These are phyloP conservation scores for Geosmithia morbida DNA, from an alignment of 2,329 filamentous ascomycete genomes.

Conservation along the genomic window DNA sequence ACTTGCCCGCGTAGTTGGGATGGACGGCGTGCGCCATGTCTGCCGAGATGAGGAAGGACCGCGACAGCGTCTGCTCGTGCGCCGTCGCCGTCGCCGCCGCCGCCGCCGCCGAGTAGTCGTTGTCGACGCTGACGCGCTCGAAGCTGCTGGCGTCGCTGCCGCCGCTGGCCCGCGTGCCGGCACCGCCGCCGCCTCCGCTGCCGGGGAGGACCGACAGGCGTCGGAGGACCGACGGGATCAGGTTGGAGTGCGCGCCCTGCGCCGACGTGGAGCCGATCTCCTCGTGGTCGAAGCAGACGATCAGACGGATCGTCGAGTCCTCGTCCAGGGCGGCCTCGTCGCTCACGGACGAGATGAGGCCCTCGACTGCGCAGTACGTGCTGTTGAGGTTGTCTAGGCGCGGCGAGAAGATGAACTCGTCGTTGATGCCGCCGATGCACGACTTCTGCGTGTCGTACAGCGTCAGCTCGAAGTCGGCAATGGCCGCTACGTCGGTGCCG, in stretches of 20 bases:
- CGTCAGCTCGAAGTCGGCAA: constrained; percentile 92
- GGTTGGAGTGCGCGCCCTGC: constrained; percentile 86
- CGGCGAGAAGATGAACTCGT: constrained; percentile 94
- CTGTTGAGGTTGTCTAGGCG: constrained; percentile 91
- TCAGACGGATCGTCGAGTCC: constrained; percentile 75
- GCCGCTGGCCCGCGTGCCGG: too few species aligned
- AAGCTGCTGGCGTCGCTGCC: constrained; percentile 44
- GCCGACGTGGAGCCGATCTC: constrained; percentile 89
- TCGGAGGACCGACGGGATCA: constrained; percentile 74
- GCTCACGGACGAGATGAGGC: constrained; percentile 66
- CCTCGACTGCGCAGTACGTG: constrained; percentile 84
- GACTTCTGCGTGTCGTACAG: constrained; percentile 92
- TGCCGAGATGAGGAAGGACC: constrained; percentile 86
- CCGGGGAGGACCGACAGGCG: constrained; percentile 70
- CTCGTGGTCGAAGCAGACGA: constrained; percentile 93
- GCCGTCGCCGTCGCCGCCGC: constrained; percentile 52
- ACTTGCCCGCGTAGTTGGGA: constrained; percentile 86
- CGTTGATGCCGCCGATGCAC: constrained; percentile 74
- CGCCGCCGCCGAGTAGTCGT: constrained; percentile 40
- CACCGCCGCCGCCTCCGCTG: constrained; percentile 47
- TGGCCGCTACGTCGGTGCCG: constrained; percentile 51
- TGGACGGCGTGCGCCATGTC: constrained; percentile 97
- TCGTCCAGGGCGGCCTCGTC: constrained; percentile 51
- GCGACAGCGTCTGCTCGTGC: constrained; percentile 83
- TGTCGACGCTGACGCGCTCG: neutral